Conservation (phyloP, 768 basidiomycete species). For the Cyathus striatus region DNA sequence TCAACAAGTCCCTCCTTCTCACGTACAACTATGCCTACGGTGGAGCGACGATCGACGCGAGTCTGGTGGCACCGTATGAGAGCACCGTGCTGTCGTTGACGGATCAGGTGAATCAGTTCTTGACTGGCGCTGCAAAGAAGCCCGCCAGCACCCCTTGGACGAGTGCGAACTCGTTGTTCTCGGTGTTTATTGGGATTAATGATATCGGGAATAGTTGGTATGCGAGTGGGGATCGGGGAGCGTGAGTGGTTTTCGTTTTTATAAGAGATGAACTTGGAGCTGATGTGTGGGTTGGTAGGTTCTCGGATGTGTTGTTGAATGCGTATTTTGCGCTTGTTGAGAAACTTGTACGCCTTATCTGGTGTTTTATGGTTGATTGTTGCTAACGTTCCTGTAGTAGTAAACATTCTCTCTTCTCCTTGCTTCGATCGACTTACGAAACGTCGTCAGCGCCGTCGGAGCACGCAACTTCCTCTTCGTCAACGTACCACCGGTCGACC, state of each 20-base stretch:
- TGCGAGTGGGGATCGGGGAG: slow-evolving; percentile 36
- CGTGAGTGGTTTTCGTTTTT: slow-evolving; percentile 27
- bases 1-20: slow-evolving; percentile 49
- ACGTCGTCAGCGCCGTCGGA: slow-evolving; percentile 35
- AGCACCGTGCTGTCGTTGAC: slow-evolving; percentile 48
- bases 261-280: neutral
- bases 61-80: slow-evolving; percentile 47
- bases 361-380: neutral
- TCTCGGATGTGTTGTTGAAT: slow-evolving; percentile 42
- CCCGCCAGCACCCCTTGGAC: slow-evolving; percentile 53
- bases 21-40: slow-evolving; percentile 67
- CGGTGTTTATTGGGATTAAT: slow-evolving; percentile 71
- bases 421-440: slow-evolving; percentile 1
- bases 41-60: slow-evolving; percentile 59
- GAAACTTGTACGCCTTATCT: slow-evolving; percentile 31
- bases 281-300: slow-evolving; percentile 11
- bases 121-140: slow-evolving; percentile 38
- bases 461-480: slow-evolving; percentile 52
- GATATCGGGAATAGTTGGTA: slow-evolving; percentile 58
- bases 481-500: slow-evolving; percentile 36
- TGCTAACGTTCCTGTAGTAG: slow-evolving; percentile 21
- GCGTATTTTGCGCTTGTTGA: slow-evolving; percentile 47
- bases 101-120: slow-evolving; percentile 60
- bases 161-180: slow-evolving; percentile 52
- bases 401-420: slow-evolving; percentile 10